Evolutionary conservation across 2,329 filamentous ascomycete species (phyloP).

Genomic region (Stemphylium vesicarium): DNA sequence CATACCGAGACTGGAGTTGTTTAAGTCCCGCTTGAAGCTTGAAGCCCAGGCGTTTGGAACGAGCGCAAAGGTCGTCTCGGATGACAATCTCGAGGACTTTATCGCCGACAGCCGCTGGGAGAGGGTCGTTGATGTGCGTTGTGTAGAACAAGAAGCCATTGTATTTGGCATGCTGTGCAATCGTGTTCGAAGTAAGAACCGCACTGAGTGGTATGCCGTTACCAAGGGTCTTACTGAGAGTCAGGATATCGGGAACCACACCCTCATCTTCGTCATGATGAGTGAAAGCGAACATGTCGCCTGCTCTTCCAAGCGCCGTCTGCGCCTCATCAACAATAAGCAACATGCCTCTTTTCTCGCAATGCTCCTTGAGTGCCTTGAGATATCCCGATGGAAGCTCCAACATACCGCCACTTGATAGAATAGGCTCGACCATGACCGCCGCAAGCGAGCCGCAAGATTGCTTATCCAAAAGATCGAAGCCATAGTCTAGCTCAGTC

Average conservation of each 20-base stretch:
- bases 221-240: conserved; percentile 66
- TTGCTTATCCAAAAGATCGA: conserved; percentile 65
- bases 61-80: conserved; percentile 60
- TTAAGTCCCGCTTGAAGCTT: conserved; percentile 58
- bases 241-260: conserved; percentile 61
- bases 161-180: conserved; percentile 58
- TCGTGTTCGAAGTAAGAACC: conserved; percentile 62
- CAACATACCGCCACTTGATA: conserved; percentile 66
- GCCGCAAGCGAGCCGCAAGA: conserved; percentile 68
- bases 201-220: conserved; percentile 66
- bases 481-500: conserved; percentile 68
- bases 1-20: conserved; percentile 58
- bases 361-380: conserved; percentile 57
- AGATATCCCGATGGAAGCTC: conserved; percentile 66
- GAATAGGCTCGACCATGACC: conserved; percentile 67
- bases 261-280: conserved; percentile 37
- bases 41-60: conserved; percentile 54
- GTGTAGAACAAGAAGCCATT: conserved; percentile 64
- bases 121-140: conserved; percentile 68
- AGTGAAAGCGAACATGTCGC: conserved; percentile 59
- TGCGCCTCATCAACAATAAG: conserved; percentile 49
- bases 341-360: conserved; percentile 42
- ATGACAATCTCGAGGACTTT: conserved; percentile 68
- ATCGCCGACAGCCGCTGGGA: conserved; percentile 65
- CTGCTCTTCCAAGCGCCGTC: conserved; percentile 44